Conservation (phyloP, 108 stramenopile species). For the Schizochytrium sp. region DNA sequence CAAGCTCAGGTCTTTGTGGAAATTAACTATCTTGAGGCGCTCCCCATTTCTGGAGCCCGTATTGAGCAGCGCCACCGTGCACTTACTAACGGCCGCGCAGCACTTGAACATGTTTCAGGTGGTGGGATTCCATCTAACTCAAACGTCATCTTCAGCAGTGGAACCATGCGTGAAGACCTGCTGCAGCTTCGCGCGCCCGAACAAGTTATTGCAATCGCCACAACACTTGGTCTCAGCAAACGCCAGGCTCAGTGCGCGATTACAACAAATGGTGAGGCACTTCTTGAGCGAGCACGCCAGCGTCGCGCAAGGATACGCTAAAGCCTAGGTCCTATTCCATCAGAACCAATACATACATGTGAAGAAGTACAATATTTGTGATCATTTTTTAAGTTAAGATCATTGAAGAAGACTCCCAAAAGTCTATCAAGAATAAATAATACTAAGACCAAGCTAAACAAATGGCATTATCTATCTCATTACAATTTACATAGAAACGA, state of each 20-base stretch:
- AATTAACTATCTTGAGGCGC: neutral
- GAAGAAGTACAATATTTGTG: neutral
- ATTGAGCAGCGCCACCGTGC: neutral
- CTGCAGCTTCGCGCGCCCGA: slow-evolving; percentile 25
- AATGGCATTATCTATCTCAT: too few relatives aligned
- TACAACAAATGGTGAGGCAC: slow-evolving; percentile 13
- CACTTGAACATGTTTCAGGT: neutral
- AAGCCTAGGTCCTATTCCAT: neutral
- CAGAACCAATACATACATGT: neutral
- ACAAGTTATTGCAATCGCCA: neutral
- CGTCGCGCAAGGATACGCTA: neutral
- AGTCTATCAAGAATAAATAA: neutral
- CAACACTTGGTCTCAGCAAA: neutral
- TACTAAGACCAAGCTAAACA: neutral
- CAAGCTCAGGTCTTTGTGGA: slow-evolving; percentile 3
- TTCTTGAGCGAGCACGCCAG: slow-evolving; percentile 9
- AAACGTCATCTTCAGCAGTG: slow-evolving; percentile 7
- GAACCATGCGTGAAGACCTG: neutral
- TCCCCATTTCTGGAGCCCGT: neutral
- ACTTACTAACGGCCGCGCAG: neutral
- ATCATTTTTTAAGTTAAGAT: neutral
- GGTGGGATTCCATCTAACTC: neutral
- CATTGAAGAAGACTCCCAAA: neutral
- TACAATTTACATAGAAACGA: too few relatives aligned
- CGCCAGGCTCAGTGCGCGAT: slow-evolving; percentile 16